These are phyloP conservation scores for Populus simonii DNA, from an alignment of 345 rosid species.

Conservation along the genomic window DNA sequence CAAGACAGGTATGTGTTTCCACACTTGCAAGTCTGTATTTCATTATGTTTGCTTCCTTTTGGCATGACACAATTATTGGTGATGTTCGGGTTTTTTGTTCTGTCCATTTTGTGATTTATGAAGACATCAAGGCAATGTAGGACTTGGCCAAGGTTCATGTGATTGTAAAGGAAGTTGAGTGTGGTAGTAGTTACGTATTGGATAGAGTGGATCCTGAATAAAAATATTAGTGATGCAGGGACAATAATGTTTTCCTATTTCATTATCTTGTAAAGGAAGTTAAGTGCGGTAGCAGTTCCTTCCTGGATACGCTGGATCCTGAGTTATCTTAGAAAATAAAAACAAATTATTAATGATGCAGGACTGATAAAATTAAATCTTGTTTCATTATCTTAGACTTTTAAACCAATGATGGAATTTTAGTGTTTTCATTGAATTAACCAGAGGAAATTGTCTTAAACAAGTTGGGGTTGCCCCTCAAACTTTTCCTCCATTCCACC, in stretches of 20 bases:
- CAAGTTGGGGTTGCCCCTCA: neutral
- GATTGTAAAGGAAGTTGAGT: neutral
- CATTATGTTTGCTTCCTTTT: neutral
- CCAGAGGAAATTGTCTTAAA: neutral
- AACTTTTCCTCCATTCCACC: neutral
- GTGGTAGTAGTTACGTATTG: neutral
- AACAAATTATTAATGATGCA: neutral
- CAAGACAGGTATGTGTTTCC: constrained; percentile 52
- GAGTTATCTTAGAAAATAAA: neutral
- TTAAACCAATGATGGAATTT: neutral
- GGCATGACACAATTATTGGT: neutral
- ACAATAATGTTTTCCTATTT: neutral
- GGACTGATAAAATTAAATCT: neutral
- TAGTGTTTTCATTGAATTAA: neutral
- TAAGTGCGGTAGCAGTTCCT: neutral
- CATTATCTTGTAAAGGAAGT: neutral
- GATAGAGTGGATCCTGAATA: neutral
- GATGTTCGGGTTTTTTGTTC: neutral
- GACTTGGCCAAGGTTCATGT: neutral
- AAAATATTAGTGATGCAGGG: neutral
- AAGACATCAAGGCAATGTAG: neutral
- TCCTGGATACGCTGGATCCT: neutral
- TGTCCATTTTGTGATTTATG: neutral
- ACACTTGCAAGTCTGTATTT: neutral
- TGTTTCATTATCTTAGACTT: neutral